Evolutionary conservation across 257 asterid species (phyloP).

Genomic region (Sherardia arvensis): DNA sequence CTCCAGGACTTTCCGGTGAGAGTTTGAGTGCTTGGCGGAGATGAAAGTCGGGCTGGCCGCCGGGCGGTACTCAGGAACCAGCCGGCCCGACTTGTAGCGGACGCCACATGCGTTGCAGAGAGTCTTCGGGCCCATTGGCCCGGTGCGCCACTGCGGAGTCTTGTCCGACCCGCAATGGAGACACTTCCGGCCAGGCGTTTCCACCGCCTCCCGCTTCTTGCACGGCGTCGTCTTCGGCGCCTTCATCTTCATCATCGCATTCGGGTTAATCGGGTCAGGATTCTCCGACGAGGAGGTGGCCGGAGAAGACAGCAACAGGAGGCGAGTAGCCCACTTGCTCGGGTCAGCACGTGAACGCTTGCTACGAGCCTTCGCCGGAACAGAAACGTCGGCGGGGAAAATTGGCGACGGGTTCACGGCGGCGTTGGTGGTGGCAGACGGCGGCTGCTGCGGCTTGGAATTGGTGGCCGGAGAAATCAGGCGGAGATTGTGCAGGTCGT

Average conservation of each 20-base stretch:
- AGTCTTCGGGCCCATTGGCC: constrained; percentile 95
- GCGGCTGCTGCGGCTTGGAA: constrained; percentile 19
- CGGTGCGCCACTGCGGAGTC: constrained; percentile 98
- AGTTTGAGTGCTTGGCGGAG: constrained; percentile 74
- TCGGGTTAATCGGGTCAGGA: not conserved
- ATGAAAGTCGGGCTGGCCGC: constrained; percentile 90
- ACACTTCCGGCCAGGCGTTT: constrained; percentile 60
- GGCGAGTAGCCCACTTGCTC: constrained; percentile 92
- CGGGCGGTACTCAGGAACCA: constrained; percentile 96
- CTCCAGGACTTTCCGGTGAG: constrained; percentile 94
- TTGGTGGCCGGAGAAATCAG: constrained; percentile 30
- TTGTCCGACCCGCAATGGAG: constrained; percentile 91
- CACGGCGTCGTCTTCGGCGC: constrained; percentile 22
- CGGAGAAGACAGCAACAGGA: constrained; percentile 50
- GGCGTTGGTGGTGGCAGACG: constrained; percentile 30
- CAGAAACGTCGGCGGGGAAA: constrained; percentile 61
- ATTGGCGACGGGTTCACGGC: constrained; percentile 24
- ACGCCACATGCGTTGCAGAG: constrained; percentile 98
- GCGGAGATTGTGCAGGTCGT: constrained; percentile 54
- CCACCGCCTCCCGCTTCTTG: constrained; percentile 33
- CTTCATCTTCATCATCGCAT: not conserved
- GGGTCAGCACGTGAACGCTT: constrained; percentile 95
- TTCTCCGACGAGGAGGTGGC: constrained; percentile 22
- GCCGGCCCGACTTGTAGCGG: constrained; percentile 87
- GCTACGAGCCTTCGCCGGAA: constrained; percentile 95